phyloP scores from a whole-genome alignment of 129 eudicot genomes.

The carrot (Daucus carota) region DNA sequence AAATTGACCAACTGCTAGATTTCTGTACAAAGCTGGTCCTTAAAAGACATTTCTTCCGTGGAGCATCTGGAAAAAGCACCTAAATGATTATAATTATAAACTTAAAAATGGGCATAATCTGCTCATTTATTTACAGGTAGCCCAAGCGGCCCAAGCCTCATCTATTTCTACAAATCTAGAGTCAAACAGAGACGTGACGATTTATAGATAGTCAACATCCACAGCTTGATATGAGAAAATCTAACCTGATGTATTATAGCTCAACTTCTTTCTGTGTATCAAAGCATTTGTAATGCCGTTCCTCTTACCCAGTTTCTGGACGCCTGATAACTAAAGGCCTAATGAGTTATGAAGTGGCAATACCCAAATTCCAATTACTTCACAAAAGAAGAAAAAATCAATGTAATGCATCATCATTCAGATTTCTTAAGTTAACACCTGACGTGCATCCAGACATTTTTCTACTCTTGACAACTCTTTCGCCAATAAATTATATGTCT shows the following conservation, averaged over 20 bases:
- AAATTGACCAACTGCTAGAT: not conserved
- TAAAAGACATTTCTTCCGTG: not conserved
- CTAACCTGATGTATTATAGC: conserved; percentile 19
- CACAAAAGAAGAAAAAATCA: conserved; percentile 13
- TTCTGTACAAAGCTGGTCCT: not conserved
- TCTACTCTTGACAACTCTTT: conserved; percentile 47
- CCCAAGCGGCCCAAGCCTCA: conserved; percentile 9
- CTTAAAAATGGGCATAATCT: conserved; percentile 14
- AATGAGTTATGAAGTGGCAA: conserved; percentile 13
- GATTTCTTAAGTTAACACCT: conserved; percentile 28
- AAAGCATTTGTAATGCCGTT: conserved; percentile 14
- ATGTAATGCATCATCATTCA: conserved; percentile 15
- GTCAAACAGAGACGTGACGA: not conserved
- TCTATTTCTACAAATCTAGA: not conserved
- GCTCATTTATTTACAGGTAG: conserved; percentile 26
- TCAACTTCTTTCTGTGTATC: conserved; percentile 22
- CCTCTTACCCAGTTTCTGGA: conserved; percentile 10
- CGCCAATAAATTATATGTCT: conserved; percentile 42
- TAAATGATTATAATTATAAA: not conserved
- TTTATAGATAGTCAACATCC: not conserved
- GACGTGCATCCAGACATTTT: conserved; percentile 24
- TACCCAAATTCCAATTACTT: not conserved
- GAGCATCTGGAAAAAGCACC: not conserved
- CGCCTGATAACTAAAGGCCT: not conserved
- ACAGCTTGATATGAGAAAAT: not conserved